Percentiles rank a stretch among this genome's conserved stretches.
These are phyloP conservation scores for Taiozyma sp. DNA, from an alignment of 1,139 yeast genomes.

Conservation along the genomic window DNA sequence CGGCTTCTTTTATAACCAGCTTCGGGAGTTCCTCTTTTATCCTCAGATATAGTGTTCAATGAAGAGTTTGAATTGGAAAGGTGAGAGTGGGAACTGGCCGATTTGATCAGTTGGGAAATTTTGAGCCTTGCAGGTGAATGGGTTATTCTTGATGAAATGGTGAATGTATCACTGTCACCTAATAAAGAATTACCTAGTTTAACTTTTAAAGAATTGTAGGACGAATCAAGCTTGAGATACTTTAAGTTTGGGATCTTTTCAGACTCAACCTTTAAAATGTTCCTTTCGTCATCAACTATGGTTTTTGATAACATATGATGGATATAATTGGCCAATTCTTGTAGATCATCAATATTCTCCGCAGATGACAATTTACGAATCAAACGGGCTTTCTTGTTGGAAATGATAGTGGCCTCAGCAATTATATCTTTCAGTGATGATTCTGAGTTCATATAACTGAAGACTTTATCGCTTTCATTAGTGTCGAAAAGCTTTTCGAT, in stretches of 20 bases:
- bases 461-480: slow-evolving; percentile 21
- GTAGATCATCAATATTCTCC: slow-evolving; percentile 12
- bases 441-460: slow-evolving; percentile 17
- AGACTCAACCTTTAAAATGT: slow-evolving; percentile 5
- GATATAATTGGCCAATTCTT: slow-evolving; percentile 6
- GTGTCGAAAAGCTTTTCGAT: slow-evolving; percentile 30
- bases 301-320: slow-evolving; percentile 9
- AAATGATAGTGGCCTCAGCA: slow-evolving; percentile 16
- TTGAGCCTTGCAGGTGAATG: slow-evolving; percentile 17
- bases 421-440: slow-evolving; percentile 20
- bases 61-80: slow-evolving; percentile 15
- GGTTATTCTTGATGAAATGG: not conserved
- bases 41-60: slow-evolving; percentile 3
- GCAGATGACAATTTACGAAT: slow-evolving; percentile 12
- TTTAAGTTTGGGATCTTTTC: slow-evolving; percentile 4
- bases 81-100: slow-evolving; percentile 20
- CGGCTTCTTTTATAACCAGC: slow-evolving; percentile 1
- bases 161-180: not conserved
- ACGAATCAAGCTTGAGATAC: slow-evolving; percentile 10
- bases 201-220: slow-evolving; percentile 8
- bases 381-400: slow-evolving; percentile 14
- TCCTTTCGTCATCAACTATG: slow-evolving; percentile 13
- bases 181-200: not conserved
- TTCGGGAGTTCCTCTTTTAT: not conserved
- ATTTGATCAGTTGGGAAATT: slow-evolving; percentile 17